Base-by-base conservation (phyloP, 192 early-diverging fungal genomes). In the Linnemannia exigua region DNA sequence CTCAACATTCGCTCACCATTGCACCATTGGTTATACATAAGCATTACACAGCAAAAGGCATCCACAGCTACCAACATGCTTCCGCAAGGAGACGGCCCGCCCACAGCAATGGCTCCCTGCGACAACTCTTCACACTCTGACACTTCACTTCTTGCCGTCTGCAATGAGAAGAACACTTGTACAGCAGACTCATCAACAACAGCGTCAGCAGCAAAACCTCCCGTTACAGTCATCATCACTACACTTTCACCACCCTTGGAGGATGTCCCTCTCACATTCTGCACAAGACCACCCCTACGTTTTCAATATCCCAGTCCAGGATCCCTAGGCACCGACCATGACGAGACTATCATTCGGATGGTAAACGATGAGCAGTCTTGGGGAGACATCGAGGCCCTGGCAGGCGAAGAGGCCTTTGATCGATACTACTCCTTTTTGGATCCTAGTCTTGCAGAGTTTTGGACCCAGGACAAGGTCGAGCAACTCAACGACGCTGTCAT, bases 401-500 rank as follows among this genome's bases (percentile, higher is more conserved):
- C 70, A 6, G 80, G 54, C 1, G 58, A 50, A 1, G 69, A 52
- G 15, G 70, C 70, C n/a, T 82, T 82, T 82, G 80, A 82, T 37
- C 80, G 80, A 11, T 82, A 82, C 36, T 76, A 82, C 35, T 9
- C 19, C n/a, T 36, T 76, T 19, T 63, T 82, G 33, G 74, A 82
- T 35, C 80, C 80, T 9, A 67, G 58, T 1, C 36, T 82, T 8
- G 22, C 36, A 6, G 44, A 52, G 4, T 51, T 63, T 4, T 82
- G 80, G 80, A 72, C 68, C 6, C 7, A 3, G 12, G 25, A 76
- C 12, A 69, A 51, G 2, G 71, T 82, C 2, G n/a, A 22, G 3
- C 38, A 17, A 17, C 70, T 82, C 12, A 72, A 72, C 28, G 63
- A 28, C 11, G 17, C 47, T 44, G 80, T 81, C 1, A 63, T 63